Base-by-base conservation (phyloP, 106 monocot genomes). In the Phalaenopsis aphrodite region DNA sequence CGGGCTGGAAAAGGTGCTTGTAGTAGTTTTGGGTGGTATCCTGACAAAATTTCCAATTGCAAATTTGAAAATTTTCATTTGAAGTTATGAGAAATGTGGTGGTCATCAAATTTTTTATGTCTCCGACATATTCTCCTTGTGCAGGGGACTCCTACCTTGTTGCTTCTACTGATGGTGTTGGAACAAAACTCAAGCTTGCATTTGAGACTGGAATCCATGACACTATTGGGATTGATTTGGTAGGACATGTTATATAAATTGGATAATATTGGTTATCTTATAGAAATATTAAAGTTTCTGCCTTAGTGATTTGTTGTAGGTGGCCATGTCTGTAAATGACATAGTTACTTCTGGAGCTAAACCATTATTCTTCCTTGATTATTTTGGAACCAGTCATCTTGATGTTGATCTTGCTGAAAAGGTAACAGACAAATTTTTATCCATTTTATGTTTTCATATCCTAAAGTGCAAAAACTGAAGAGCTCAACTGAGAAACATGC, bases 311-410 rank as follows among this genome's bases (percentile, higher is more conserved):
- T 78, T 24, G 75, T 61, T 55, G 41, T 69, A 97, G 97, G 97
- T 98, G 21, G 97, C 97, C 55, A 98, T 98, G 97, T 94, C 94
- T 80, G 97, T 98, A 39, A 98, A 98, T 85, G 97, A 98, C 81
- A 98, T 98, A 82, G 82, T 98, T 79, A 98, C 97, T 24, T 98
- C 92, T 80, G 97, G 97, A 72, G 97, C 97, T 65, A 98, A 94
- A 77, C 95, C 95, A 61, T 81, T 95, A 56, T 95, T 95, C 82
- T 95, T 95, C 77, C 89, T 95, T 72, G 97, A 98, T 86, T 98
- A 94, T 71, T 98, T 84, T 87, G 94, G 92, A 12, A 98, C 97
- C 8, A 92, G 94, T 80, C 79, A 86, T 58, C 92, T 98, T 57
- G 94, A 98, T 83, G 97, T 98, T 49, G 92, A 94, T 92, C 92